These are phyloP conservation scores for Zoysia matrella DNA, from an alignment of 202 grass and related monocot genomes.

Conservation along the genomic window DNA sequence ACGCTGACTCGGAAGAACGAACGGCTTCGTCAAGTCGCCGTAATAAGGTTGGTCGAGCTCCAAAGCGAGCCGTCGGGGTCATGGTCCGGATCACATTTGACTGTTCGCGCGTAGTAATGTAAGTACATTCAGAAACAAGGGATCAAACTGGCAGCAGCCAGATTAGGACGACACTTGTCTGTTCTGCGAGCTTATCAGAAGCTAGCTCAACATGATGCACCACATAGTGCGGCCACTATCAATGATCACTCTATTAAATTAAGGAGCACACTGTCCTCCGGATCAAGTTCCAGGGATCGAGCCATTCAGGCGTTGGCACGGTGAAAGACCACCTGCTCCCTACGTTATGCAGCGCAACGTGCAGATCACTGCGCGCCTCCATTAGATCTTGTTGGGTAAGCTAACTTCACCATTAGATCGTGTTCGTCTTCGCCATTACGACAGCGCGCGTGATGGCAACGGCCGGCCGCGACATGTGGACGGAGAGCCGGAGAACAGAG, in stretches of 20 bases:
- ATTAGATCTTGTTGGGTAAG: slow-evolving; percentile 29
- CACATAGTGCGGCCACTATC: not conserved
- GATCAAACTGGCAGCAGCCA: not conserved
- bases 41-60: not conserved
- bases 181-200: not conserved
- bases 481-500: no score
- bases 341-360: not conserved
- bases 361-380: not conserved
- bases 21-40: not conserved
- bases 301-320: slow-evolving; percentile 7
- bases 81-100: not conserved
- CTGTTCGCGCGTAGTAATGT: not conserved
- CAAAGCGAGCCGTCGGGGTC: not conserved
- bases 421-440: no score
- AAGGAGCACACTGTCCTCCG: not conserved
- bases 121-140: no score
- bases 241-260: not conserved
- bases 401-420: not conserved
- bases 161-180: not conserved
- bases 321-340: not conserved
- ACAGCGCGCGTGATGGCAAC: slow-evolving; percentile 19
- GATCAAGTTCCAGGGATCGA: not conserved
- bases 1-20: slow-evolving; percentile 4
- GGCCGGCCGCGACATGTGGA: slow-evolving; percentile 5
- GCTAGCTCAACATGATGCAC: not conserved